phyloP scores from a whole-genome alignment of 2,329 filamentous ascomycete genomes.

The Ambrosiella cleistominuta region DNA sequence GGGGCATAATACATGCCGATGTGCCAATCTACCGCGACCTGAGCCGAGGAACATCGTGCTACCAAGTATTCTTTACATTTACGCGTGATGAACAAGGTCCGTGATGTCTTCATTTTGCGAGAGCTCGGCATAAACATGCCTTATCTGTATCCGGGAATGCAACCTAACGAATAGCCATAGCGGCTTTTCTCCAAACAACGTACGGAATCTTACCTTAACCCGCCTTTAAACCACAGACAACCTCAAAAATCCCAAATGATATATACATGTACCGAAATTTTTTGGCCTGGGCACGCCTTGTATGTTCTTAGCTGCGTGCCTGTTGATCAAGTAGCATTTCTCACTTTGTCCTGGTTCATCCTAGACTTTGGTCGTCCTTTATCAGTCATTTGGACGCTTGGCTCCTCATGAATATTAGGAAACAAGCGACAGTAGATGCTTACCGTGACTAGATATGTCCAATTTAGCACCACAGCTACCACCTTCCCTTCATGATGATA shows the following conservation, averaged over 20 bases:
- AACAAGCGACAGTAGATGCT: too few relatives aligned
- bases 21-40: too few relatives aligned
- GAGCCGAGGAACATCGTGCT: too few relatives aligned
- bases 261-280: neutral
- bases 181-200: conserved; percentile 2
- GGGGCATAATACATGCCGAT: too few relatives aligned
- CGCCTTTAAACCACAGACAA: neutral
- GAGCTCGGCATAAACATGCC: neutral
- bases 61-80: too few relatives aligned
- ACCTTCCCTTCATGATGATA: too few relatives aligned
- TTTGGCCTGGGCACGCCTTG: neutral
- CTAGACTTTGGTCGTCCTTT: neutral
- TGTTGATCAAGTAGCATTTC: neutral
- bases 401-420: too few relatives aligned
- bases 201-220: conserved; percentile 1
- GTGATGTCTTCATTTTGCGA: too few relatives aligned
- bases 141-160: neutral
- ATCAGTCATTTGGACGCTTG: too few relatives aligned
- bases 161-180: neutral
- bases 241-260: neutral
- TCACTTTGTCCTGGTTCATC: neutral
- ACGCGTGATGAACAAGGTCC: too few relatives aligned
- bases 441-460: too few relatives aligned
- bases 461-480: too few relatives aligned
- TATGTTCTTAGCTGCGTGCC: neutral